phyloP scores from a whole-genome alignment of 148 eudicot genomes.

The Silene latifolia region DNA sequence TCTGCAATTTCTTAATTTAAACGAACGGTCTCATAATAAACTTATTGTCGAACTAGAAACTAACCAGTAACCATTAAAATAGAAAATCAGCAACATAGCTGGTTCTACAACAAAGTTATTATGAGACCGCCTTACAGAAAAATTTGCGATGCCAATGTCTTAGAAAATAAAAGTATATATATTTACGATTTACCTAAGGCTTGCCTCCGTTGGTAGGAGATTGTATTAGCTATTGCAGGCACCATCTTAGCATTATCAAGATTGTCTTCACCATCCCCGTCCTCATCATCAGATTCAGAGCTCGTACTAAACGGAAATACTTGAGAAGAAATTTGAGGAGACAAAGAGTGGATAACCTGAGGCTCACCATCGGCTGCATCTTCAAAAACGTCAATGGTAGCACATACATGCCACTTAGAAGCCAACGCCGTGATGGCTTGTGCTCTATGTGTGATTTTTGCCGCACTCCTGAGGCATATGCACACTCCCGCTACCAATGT shows the following conservation, averaged over 20 bases:
- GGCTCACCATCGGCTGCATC: slow-evolving; percentile 35
- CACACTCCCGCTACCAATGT: slow-evolving; percentile 74
- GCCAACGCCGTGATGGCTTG: slow-evolving; percentile 71
- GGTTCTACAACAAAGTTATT: neutral
- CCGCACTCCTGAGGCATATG: slow-evolving; percentile 78
- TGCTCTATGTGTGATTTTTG: slow-evolving; percentile 82
- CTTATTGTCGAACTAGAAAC: too few species aligned
- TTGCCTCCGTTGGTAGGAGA: slow-evolving; percentile 82
- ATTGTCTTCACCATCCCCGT: slow-evolving; percentile 72
- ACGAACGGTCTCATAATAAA: too few species aligned
- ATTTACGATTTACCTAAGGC: slow-evolving; percentile 88
- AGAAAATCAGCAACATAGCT: too few species aligned
- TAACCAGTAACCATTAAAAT: too few species aligned
- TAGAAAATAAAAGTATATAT: too few species aligned
- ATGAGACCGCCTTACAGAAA: neutral
- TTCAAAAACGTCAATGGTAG: slow-evolving; percentile 58
- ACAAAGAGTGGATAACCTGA: slow-evolving; percentile 26
- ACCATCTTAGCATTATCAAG: slow-evolving; percentile 69
- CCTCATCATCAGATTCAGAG: slow-evolving; percentile 55
- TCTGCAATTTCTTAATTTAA: too few species aligned
- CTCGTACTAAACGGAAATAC: slow-evolving; percentile 16
- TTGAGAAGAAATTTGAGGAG: slow-evolving; percentile 21
- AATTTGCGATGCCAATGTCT: too few species aligned
- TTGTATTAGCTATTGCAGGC: slow-evolving; percentile 52
- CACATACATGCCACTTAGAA: slow-evolving; percentile 78